These are phyloP conservation scores for Isatis lusitanica DNA, from an alignment of 441 rosid species.

Conservation along the genomic window DNA sequence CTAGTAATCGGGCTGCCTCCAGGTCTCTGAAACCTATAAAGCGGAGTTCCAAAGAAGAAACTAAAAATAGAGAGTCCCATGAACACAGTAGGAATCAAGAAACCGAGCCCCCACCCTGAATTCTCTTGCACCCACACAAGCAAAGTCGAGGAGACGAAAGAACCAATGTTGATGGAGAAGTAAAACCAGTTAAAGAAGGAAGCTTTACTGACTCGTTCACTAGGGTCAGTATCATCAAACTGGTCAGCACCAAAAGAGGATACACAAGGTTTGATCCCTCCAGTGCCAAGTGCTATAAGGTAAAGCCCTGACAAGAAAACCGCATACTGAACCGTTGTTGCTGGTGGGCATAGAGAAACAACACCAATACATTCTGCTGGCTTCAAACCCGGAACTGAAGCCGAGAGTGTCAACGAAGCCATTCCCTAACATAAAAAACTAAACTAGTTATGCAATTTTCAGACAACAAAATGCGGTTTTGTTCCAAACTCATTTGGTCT, in stretches of 20 bases:
- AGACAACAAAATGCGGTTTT: neutral
- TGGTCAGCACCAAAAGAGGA: slow-evolving; percentile 52
- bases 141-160: slow-evolving; percentile 71
- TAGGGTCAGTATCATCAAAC: slow-evolving; percentile 73
- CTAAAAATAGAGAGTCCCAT: slow-evolving; percentile 74
- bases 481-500: neutral
- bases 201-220: slow-evolving; percentile 71
- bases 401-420: slow-evolving; percentile 70
- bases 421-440: slow-evolving; percentile 49
- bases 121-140: slow-evolving; percentile 85
- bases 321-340: slow-evolving; percentile 63
- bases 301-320: too few relatives aligned
- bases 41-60: slow-evolving; percentile 75
- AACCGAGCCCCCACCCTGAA: slow-evolving; percentile 67
- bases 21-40: slow-evolving; percentile 76
- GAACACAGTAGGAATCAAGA: slow-evolving; percentile 77
- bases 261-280: slow-evolving; percentile 63
- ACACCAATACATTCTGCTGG: slow-evolving; percentile 56
- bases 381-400: slow-evolving; percentile 55
- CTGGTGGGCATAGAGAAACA: slow-evolving; percentile 49
- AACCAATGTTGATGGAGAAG: slow-evolving; percentile 62
- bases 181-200: slow-evolving; percentile 57
- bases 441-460: neutral
- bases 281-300: slow-evolving; percentile 39
- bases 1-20: slow-evolving; percentile 82